Percentiles rank a stretch among this genome's conserved stretches.
phyloP scores from a whole-genome alignment of 1,284 basidiomycete genomes.

The Irpex rosettiformis region DNA sequence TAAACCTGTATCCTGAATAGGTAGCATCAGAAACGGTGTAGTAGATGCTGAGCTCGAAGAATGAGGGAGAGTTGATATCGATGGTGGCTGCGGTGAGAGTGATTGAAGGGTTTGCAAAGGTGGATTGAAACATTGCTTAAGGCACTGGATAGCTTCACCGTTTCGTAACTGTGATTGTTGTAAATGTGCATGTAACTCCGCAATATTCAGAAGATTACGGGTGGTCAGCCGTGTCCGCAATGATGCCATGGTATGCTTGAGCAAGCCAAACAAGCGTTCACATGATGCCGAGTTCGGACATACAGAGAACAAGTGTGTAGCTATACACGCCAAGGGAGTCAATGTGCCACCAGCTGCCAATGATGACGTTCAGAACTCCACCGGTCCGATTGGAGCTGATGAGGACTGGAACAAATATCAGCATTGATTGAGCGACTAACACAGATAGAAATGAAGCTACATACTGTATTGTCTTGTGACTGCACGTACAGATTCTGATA shows the following conservation, averaged over 20 bases:
- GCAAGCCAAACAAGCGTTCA: constrained; percentile 19
- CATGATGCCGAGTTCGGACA: constrained; percentile 18
- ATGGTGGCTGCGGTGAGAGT: neutral
- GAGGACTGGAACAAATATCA: neutral
- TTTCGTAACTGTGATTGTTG: constrained; percentile 14
- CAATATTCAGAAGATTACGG: constrained; percentile 13
- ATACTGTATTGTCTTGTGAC: neutral
- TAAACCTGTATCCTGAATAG: too few relatives aligned
- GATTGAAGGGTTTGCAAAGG: neutral
- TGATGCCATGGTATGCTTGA: constrained; percentile 18
- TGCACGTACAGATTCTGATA: neutral
- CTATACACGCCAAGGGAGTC: neutral
- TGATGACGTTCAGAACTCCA: neutral
- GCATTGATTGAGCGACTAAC: too few relatives aligned
- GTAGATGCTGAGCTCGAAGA: too few relatives aligned
- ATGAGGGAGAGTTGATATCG: neutral
- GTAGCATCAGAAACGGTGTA: too few relatives aligned
- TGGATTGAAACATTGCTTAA: neutral
- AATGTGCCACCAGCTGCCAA: neutral
- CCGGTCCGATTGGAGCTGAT: neutral
- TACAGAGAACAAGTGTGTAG: constrained; percentile 11
- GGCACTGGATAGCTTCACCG: neutral
- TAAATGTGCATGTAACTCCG: constrained; percentile 20
- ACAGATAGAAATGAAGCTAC: neutral
- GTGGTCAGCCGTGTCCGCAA: constrained; percentile 14